Base-by-base conservation (phyloP, 805 yeast genomes). In the Candida chauliodis region DNA sequence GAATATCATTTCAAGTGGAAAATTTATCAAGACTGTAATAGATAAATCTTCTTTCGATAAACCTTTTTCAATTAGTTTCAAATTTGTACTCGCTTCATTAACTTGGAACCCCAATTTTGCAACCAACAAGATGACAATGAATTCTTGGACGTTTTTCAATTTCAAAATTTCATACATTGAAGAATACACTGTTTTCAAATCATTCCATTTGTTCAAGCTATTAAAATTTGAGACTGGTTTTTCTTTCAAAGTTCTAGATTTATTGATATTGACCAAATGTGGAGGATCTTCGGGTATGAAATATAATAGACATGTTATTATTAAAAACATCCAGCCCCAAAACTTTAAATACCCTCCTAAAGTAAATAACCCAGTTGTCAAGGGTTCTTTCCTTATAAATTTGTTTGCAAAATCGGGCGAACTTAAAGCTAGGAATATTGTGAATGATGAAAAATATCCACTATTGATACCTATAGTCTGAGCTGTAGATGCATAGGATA, bases 401-500 rank as follows among this genome's bases (percentile, higher is more conserved):
- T 79, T 83, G 59, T 93, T 90, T 34, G 95, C 91, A 56, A 93
- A 91, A 49, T 89, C 96, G 3, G 90, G 85, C 1, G 97, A 89
- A 53, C 86, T 89, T 52, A 93, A 75, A 0, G 97, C 93, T 40
- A 93, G 62, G 46, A 91, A 93, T 2, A 93, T 84, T 0, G 99
- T 93, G 57, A 93, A 93, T 6, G 95, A 82, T 43, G 84, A 61
- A 55, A 93, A 93, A 56, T 91, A 93, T 16, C 99, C 99, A 2
- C 91, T 74, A 63, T 93, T 93, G 44, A 93, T 72, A 0, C 99
- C 99, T 32, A 93, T 78, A 0, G 99, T 93, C 61, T 93, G 99
- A 0, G 99, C 99, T 0, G 99, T 93, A 4, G 96, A 86, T 0
- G 99, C 98, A 65, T 79, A 93, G 13, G 95, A 81, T 44, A 93